Conservation (phyloP, 345 rosid genomes). For the Euphorbia peplus region DNA sequence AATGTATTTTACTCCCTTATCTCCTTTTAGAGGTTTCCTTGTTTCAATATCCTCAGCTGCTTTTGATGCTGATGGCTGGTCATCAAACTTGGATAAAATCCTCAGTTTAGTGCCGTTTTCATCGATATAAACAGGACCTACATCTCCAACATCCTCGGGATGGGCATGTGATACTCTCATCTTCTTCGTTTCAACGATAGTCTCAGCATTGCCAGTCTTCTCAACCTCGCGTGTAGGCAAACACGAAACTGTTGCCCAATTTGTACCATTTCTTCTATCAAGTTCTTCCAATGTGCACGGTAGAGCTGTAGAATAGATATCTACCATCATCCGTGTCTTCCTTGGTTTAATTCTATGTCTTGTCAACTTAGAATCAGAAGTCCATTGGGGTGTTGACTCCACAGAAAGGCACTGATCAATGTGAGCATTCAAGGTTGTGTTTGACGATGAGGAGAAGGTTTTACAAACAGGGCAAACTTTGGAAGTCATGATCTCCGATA, state of each 20-base stretch:
- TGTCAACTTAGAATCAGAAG: conserved; percentile 48
- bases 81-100: conserved; percentile 67
- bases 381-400: conserved; percentile 64
- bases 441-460: conserved; percentile 90
- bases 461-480: conserved; percentile 98
- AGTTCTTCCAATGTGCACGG: conserved; percentile 84
- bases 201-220: conserved; percentile 11
- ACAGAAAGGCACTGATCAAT: conserved; percentile 92
- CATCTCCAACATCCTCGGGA: conserved; percentile 54
- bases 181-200: conserved; percentile 35
- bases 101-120: conserved; percentile 77
- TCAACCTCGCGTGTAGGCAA: conserved; percentile 42
- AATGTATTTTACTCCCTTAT: conserved; percentile 40
- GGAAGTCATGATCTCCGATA: conserved; percentile 72
- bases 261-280: conserved; percentile 80
- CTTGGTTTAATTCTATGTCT: conserved; percentile 74
- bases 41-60: conserved; percentile 33
- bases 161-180: conserved; percentile 33
- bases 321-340: conserved; percentile 76
- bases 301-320: conserved; percentile 64
- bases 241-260: conserved; percentile 48
- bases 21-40: conserved; percentile 41
- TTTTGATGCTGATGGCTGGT: conserved; percentile 28
- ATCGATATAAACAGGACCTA: conserved; percentile 88
- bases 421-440: conserved; percentile 98